Evolutionary conservation across 78 protist species (phyloP).

Genomic region (Isochrysis galbana): DNA sequence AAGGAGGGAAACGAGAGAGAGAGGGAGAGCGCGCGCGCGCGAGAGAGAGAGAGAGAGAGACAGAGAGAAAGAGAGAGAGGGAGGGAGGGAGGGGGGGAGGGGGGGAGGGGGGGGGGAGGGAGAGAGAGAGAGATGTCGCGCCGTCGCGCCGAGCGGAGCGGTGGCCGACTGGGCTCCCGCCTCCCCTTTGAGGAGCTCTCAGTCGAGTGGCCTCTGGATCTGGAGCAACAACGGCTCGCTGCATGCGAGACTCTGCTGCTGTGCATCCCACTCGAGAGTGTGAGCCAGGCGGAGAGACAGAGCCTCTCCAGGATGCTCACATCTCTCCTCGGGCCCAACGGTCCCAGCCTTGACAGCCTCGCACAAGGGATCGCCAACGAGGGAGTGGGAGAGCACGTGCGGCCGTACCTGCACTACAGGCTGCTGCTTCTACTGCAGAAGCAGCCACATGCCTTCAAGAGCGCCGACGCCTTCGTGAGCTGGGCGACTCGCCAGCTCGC

Average conservation of each 20-base stretch:
- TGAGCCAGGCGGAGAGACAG: too few species aligned
- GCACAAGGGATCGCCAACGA: neutral
- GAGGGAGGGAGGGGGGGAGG: too few species aligned
- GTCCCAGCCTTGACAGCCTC: neutral
- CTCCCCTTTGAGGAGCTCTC: neutral
- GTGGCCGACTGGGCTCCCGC: too few species aligned
- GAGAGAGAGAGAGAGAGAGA: too few species aligned
- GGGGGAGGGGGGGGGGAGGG: too few species aligned
- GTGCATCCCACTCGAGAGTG: neutral
- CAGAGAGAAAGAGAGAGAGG: too few species aligned
- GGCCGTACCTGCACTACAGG: conserved; percentile 7
- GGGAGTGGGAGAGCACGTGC: neutral
- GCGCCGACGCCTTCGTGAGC: neutral
- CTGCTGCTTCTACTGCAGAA: conserved; percentile 8
- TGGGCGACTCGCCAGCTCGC: neutral
- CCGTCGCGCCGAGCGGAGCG: too few species aligned
- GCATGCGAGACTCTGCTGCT: neutral
- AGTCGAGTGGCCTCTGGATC: neutral
- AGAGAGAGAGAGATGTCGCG: too few species aligned
- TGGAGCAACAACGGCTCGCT: neutral
- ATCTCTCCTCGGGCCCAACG: neutral
- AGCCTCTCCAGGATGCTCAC: too few species aligned
- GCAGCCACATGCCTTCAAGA: neutral
- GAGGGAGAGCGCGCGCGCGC: too few species aligned
- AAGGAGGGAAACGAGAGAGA: too few species aligned